Conservation (phyloP, 352 stramenopile species). For the Phytopythium helicoides region DNA sequence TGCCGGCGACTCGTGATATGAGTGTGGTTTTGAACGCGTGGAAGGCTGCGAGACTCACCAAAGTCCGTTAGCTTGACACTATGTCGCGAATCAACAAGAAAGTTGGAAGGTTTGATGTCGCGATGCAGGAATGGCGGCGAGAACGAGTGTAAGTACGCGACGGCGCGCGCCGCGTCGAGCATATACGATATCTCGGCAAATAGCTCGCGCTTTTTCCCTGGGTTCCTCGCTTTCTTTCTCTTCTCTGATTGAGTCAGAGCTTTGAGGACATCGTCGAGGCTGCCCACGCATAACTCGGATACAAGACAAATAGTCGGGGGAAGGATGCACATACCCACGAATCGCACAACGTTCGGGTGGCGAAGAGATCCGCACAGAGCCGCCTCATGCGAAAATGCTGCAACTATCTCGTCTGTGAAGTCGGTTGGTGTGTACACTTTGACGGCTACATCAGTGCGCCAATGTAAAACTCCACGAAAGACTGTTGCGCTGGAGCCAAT, state of each 20-base stretch:
- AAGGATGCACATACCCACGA: slow-evolving; percentile 82
- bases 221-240: slow-evolving; percentile 6
- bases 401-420: slow-evolving; percentile 59
- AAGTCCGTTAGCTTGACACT: slow-evolving; percentile 62
- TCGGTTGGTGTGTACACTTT: slow-evolving; percentile 74
- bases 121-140: slow-evolving; percentile 66
- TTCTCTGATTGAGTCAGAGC: slow-evolving; percentile 13
- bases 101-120: slow-evolving; percentile 72
- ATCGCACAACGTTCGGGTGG: slow-evolving; percentile 81
- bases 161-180: slow-evolving; percentile 56
- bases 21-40: slow-evolving; percentile 8
- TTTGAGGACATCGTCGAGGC: slow-evolving; percentile 37
- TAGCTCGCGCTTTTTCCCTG: slow-evolving; percentile 26
- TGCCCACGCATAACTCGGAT: slow-evolving; percentile 50
- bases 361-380: slow-evolving; percentile 65
- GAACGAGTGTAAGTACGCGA: slow-evolving; percentile 75
- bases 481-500: slow-evolving; percentile 56
- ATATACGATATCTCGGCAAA: slow-evolving; percentile 62
- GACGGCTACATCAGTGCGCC: slow-evolving; percentile 53
- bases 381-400: slow-evolving; percentile 81
- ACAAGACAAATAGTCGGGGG: slow-evolving; percentile 74
- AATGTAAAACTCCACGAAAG: slow-evolving; percentile 59
- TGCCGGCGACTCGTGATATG: background rate
- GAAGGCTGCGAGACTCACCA: slow-evolving; percentile 49
- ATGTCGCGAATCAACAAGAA: slow-evolving; percentile 46